phyloP scores from a whole-genome alignment of 2,329 filamentous ascomycete species.

The Ascochyta rabiei region DNA sequence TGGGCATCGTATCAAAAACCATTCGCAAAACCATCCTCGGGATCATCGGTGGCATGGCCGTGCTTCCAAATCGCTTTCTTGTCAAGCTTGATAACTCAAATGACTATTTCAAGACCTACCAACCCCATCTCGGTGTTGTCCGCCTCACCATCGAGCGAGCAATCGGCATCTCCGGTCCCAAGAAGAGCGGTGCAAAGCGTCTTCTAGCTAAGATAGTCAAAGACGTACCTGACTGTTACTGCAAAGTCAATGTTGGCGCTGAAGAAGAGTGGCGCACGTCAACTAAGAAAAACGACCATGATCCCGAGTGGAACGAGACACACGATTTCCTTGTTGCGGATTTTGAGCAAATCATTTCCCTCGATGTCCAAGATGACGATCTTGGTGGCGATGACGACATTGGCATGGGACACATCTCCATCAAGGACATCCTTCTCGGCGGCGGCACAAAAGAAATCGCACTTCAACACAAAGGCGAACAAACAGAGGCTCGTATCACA shows the following conservation, averaged over 20 bases:
- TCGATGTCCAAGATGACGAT: slow-evolving; percentile 56
- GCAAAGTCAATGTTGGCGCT: slow-evolving; percentile 53
- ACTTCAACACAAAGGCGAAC: slow-evolving; percentile 48
- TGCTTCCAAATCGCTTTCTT: slow-evolving; percentile 58
- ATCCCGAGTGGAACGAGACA: slow-evolving; percentile 57
- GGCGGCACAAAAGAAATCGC: slow-evolving; percentile 52
- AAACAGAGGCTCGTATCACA: slow-evolving; percentile 45
- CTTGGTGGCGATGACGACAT: slow-evolving; percentile 53
- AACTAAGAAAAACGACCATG: slow-evolving; percentile 50
- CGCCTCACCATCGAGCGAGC: slow-evolving; percentile 54
- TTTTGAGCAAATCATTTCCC: slow-evolving; percentile 51
- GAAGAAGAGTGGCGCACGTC: slow-evolving; percentile 54
- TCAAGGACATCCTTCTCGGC: slow-evolving; percentile 51
- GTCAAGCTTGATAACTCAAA: slow-evolving; percentile 55
- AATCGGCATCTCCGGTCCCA: slow-evolving; percentile 47
- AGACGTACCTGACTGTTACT: slow-evolving; percentile 57
- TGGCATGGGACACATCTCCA: slow-evolving; percentile 50
- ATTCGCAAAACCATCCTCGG: slow-evolving; percentile 55
- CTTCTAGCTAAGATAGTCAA: slow-evolving; percentile 54
- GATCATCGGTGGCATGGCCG: slow-evolving; percentile 54
- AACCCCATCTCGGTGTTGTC: slow-evolving; percentile 52
- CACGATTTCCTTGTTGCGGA: slow-evolving; percentile 57
- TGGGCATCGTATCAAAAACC: slow-evolving; percentile 49
- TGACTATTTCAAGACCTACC: slow-evolving; percentile 58
- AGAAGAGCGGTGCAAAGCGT: slow-evolving; percentile 49